Evolutionary conservation across 2,329 filamentous ascomycete species (phyloP).

Genomic region (Herpotrichia juniperi): DNA sequence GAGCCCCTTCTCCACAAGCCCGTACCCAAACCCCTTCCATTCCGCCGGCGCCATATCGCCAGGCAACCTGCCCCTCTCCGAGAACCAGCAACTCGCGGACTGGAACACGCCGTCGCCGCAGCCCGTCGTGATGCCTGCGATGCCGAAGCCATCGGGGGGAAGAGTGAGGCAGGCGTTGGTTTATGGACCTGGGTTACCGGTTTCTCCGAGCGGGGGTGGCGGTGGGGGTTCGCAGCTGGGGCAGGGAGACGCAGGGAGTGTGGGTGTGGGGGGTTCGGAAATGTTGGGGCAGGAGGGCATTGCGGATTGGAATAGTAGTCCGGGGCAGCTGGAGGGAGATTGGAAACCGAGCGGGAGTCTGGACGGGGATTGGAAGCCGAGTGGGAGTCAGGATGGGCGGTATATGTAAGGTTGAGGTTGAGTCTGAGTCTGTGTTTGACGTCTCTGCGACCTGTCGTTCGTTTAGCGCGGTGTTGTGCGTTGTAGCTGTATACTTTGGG

Average conservation of each 20-base stretch:
- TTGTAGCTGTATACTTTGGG: no score
- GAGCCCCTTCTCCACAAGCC: slow-evolving; percentile 35
- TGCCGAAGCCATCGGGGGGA: slow-evolving; percentile 40
- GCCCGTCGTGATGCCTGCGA: slow-evolving; percentile 14
- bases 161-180: slow-evolving; percentile 37
- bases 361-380: background rate
- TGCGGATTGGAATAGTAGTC: background rate
- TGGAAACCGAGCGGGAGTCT: background rate
- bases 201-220: background rate
- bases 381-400: background rate
- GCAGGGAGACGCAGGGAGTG: background rate
- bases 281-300: background rate
- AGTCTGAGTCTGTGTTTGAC: no score
- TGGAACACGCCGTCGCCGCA: slow-evolving; percentile 34
- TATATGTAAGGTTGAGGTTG: no score
- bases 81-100: slow-evolving; percentile 12
- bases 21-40: slow-evolving; percentile 30
- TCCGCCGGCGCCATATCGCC: background rate
- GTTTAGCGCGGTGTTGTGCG: no score
- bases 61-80: no score
- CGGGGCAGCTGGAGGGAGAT: background rate
- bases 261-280: background rate
- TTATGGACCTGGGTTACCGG: slow-evolving; percentile 31
- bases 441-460: no score
- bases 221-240: background rate